Evolutionary conservation across 768 basidiomycete species (phyloP).

Genomic region (Pleurotus citrinopileatus): DNA sequence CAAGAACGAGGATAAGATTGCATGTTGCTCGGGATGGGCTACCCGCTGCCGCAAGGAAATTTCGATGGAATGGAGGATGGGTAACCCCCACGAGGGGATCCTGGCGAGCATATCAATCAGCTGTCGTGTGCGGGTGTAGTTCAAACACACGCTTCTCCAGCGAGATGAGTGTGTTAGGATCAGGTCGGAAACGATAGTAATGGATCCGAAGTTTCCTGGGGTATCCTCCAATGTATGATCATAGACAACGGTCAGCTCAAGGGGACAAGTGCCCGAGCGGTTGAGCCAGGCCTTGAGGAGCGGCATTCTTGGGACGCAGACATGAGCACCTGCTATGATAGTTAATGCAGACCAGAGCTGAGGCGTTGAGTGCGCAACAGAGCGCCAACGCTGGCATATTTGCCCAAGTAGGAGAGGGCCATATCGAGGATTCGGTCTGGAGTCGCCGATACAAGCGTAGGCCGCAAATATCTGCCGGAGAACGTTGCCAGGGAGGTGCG

Average conservation of each 20-base stretch:
- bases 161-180: conserved; percentile 3
- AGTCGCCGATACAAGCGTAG: background rate
- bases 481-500: background rate
- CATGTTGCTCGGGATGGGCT: background rate
- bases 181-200: background rate
- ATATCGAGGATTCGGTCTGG: background rate
- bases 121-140: conserved; percentile 1
- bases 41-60: conserved; percentile 1
- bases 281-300: conserved; percentile 7
- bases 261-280: background rate
- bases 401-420: conserved; percentile 3
- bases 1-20: background rate
- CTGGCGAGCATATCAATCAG: conserved; percentile 2
- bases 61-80: conserved; percentile 3
- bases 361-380: conserved; percentile 1
- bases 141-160: conserved; percentile 2
- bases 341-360: conserved; percentile 2
- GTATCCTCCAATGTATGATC: background rate
- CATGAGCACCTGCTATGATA: background rate
- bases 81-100: conserved; percentile 5
- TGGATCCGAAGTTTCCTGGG: conserved; percentile 3
- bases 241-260: background rate
- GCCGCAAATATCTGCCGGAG: background rate
- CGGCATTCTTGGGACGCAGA: conserved; percentile 3
- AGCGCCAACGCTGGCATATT: background rate